Conservation (phyloP, 2,329 filamentous ascomycete species). For the Diaporthe citri region DNA sequence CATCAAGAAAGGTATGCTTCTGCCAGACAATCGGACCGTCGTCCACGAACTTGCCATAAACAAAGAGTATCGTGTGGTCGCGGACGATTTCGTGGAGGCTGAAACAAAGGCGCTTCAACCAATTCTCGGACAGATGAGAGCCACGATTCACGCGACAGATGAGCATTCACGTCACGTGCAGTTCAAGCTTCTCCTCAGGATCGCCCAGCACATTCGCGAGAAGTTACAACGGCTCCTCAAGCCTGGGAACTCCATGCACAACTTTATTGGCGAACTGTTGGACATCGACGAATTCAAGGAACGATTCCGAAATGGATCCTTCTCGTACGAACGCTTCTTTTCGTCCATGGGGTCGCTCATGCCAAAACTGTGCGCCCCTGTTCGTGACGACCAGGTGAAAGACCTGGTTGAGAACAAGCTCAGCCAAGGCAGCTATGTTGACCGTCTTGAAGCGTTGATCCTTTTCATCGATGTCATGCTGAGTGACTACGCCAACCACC, state of each 20-base stretch:
- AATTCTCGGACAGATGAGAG: constrained; percentile 69
- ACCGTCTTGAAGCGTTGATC: constrained; percentile 80
- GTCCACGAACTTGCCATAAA: constrained; percentile 86
- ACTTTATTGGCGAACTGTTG: constrained; percentile 79
- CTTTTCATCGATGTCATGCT: constrained; percentile 82
- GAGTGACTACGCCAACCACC: constrained; percentile 86
- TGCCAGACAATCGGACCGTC: constrained; percentile 80
- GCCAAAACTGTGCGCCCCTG: constrained; percentile 84
- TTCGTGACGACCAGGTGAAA: constrained; percentile 82
- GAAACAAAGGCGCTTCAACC: constrained; percentile 63
- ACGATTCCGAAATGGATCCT: constrained; percentile 78
- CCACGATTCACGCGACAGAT: constrained; percentile 65
- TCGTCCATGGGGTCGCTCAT: constrained; percentile 80
- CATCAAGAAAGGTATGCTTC: constrained; percentile 50
- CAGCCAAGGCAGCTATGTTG: constrained; percentile 74
- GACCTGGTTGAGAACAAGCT: constrained; percentile 74
- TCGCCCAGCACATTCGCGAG: constrained; percentile 77
- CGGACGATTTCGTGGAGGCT: constrained; percentile 69
- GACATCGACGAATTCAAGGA: constrained; percentile 78
- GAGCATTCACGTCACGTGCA: constrained; percentile 74
- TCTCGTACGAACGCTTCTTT: constrained; percentile 87
- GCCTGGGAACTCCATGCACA: constrained; percentile 79
- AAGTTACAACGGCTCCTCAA: constrained; percentile 81
- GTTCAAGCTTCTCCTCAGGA: constrained; percentile 76
- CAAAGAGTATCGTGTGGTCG: constrained; percentile 80